These are phyloP conservation scores for Bryum argenteum DNA, from an alignment of 225 moss, liverwort and hornwort species.

Conservation along the genomic window DNA sequence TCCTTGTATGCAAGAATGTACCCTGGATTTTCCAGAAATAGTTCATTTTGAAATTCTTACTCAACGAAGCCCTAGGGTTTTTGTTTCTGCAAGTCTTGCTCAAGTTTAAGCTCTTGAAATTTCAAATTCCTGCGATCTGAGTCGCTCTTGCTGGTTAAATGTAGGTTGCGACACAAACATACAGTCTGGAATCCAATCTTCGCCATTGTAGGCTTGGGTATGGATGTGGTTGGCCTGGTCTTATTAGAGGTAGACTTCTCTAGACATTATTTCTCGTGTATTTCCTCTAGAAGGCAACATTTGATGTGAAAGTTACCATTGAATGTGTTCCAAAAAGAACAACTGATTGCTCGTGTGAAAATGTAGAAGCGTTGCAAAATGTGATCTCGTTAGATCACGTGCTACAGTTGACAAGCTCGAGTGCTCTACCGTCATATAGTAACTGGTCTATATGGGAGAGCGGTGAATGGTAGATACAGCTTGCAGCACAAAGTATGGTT, in stretches of 20 bases:
- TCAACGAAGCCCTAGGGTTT: neutral
- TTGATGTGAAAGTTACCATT: neutral
- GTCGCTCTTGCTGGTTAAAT: slow-evolving; percentile 13
- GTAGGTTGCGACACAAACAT: slow-evolving; percentile 83
- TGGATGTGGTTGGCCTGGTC: slow-evolving; percentile 77
- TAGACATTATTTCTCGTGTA: neutral
- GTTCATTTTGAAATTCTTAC: neutral
- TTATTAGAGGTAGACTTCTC: slow-evolving; percentile 71
- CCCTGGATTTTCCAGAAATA: neutral
- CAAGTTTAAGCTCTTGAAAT: neutral
- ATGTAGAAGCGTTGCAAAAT: slow-evolving; percentile 63
- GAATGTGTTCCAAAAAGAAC: too few species aligned
- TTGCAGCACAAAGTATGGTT: slow-evolving; percentile 97
- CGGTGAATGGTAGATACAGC: slow-evolving; percentile 99
- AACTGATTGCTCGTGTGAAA: slow-evolving; percentile 9
- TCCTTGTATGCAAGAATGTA: neutral
- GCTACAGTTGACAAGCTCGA: slow-evolving; percentile 33
- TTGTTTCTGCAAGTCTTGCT: too few species aligned
- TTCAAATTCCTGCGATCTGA: slow-evolving; percentile 15
- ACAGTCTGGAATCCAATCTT: slow-evolving; percentile 95
- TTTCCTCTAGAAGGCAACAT: slow-evolving; percentile 3
- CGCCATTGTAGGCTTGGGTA: slow-evolving; percentile 77
- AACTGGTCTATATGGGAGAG: slow-evolving; percentile 77
- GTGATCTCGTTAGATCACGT: slow-evolving; percentile 32
- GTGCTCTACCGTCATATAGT: slow-evolving; percentile 35